These are phyloP conservation scores for Cutaneotrichosporon cyanovorans DNA, from an alignment of 1,284 basidiomycete species.

Conservation along the genomic window DNA sequence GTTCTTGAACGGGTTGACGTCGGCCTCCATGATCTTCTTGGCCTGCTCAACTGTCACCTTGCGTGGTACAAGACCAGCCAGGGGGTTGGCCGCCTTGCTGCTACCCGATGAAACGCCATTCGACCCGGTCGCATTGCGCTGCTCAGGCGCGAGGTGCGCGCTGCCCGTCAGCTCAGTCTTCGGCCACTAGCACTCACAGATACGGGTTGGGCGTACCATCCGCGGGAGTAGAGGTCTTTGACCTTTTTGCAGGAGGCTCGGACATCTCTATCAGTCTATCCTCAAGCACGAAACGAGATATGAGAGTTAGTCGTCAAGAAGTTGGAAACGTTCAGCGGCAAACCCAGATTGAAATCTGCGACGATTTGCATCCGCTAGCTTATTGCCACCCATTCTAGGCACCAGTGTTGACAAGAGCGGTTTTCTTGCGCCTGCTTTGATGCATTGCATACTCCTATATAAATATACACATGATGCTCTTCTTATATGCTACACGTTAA, in stretches of 20 bases:
- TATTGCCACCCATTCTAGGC: too few relatives aligned
- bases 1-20: slow-evolving; percentile 83
- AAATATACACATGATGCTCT: not conserved
- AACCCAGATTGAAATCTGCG: too few relatives aligned
- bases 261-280: slow-evolving; percentile 9
- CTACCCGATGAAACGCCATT: slow-evolving; percentile 10
- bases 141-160: slow-evolving; percentile 22
- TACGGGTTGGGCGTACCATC: slow-evolving; percentile 37
- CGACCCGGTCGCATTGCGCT: slow-evolving; percentile 5
- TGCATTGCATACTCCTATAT: too few relatives aligned
- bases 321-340: too few relatives aligned
- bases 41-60: slow-evolving; percentile 68
- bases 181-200: slow-evolving; percentile 17
- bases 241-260: slow-evolving; percentile 39
- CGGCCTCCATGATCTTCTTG: slow-evolving; percentile 65
- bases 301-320: not conserved
- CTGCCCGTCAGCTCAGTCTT: slow-evolving; percentile 9
- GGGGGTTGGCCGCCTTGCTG: slow-evolving; percentile 47
- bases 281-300: not conserved
- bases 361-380: too few relatives aligned
- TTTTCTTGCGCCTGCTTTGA: too few relatives aligned
- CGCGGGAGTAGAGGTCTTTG: slow-evolving; percentile 24
- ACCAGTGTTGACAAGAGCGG: too few relatives aligned
- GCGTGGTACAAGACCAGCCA: slow-evolving; percentile 70
- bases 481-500: not conserved